Percentiles rank a stretch among this genome's conserved stretches.
These are phyloP conservation scores for Microcera coccophila DNA, from an alignment of 2,329 filamentous ascomycete species.

Conservation along the genomic window DNA sequence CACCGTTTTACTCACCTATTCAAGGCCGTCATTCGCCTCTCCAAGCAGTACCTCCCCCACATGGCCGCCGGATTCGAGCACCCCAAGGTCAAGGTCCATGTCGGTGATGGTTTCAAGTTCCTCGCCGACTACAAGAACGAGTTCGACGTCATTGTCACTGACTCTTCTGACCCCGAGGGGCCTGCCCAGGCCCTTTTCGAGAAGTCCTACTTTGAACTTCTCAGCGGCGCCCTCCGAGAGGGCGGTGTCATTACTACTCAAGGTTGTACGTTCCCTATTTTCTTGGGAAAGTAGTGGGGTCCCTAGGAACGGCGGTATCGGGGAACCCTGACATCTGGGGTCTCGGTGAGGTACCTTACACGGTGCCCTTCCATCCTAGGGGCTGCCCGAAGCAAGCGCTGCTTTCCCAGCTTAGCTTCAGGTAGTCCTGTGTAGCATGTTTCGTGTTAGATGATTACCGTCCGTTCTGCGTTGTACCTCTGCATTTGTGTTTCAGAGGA, in stretches of 20 bases:
- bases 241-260: conserved; percentile 99
- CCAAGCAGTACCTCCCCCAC: conserved; percentile 92
- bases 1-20: conserved; percentile 3
- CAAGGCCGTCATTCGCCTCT: conserved; percentile 90
- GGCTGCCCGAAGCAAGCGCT: conserved; percentile 38
- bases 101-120: conserved; percentile 99
- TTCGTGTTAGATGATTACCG: conserved; percentile 15
- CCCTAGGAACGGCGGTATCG: conserved; percentile 33
- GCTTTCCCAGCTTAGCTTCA: conserved; percentile 35
- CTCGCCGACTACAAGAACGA: conserved; percentile 92
- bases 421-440: conserved; percentile 36
- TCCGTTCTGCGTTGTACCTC: conserved; percentile 15
- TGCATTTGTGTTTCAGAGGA: conserved; percentile 10
- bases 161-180: conserved; percentile 95
- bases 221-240: conserved; percentile 83
- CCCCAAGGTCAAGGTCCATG: conserved; percentile 86
- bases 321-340: conserved; percentile 15
- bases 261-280: conserved; percentile 92
- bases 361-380: conserved; percentile 29
- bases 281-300: conserved; percentile 36
- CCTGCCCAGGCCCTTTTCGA: conserved; percentile 96
- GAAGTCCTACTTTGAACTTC: conserved; percentile 97
- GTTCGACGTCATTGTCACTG: conserved; percentile 99
- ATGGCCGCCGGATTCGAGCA: conserved; percentile 94
- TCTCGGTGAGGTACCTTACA: conserved; percentile 23